A percentile compares a stretch with the other conserved stretches of the same genome.
phyloP scores from a whole-genome alignment of 306 rosid species.

The Fragaria nilgerrensis region DNA sequence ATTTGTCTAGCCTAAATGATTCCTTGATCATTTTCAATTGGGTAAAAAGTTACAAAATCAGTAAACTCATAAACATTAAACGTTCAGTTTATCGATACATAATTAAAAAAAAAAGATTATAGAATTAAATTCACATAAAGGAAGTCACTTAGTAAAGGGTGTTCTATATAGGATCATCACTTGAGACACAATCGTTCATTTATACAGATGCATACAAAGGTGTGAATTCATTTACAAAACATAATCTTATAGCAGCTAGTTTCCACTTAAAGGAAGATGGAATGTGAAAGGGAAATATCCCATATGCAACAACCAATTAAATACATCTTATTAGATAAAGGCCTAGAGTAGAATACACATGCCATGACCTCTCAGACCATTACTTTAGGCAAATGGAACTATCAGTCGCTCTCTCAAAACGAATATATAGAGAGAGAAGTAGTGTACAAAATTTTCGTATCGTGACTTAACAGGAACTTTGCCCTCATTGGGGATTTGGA shows the following conservation, averaged over 20 bases:
- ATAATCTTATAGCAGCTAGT: too few relatives aligned
- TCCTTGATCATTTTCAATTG: too few relatives aligned
- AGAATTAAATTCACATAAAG: too few relatives aligned
- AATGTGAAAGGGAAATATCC: background rate
- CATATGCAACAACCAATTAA: background rate
- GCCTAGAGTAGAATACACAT: background rate
- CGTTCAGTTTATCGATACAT: too few relatives aligned
- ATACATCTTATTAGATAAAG: background rate
- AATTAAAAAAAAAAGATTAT: too few relatives aligned
- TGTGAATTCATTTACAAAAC: background rate
- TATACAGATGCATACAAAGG: background rate
- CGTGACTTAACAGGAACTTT: background rate
- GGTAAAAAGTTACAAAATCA: too few relatives aligned
- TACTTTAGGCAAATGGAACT: slow-evolving; percentile 1
- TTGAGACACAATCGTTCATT: too few relatives aligned
- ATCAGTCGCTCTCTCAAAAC: slow-evolving; percentile 1
- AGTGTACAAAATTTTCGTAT: background rate
- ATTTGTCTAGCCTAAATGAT: too few relatives aligned
- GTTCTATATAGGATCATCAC: too few relatives aligned
- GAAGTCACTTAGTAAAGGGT: too few relatives aligned
- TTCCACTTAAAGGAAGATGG: background rate
- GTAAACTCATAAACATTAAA: too few relatives aligned
- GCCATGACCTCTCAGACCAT: background rate
- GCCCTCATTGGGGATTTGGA: background rate
- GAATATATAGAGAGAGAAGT: background rate